These are phyloP conservation scores for Pachysandra terminalis DNA, from an alignment of 164 flowering plant genomes.

Conservation along the genomic window DNA sequence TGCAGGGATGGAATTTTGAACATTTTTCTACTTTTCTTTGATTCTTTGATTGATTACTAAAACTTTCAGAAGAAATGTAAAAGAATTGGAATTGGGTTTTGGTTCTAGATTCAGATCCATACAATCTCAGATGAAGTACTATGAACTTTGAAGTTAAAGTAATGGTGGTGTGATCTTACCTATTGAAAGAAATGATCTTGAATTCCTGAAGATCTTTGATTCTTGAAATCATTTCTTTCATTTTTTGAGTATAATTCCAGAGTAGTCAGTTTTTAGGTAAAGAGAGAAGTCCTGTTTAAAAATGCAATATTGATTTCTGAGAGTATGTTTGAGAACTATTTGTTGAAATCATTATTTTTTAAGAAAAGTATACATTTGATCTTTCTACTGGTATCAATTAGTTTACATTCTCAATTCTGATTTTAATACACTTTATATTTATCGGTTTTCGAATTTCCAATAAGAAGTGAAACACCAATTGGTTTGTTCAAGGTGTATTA, in stretches of 20 bases:
- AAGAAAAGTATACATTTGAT: no score
- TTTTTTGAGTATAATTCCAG: no score
- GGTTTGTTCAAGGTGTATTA: background rate
- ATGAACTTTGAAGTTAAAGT: constrained; percentile 11
- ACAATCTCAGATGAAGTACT: constrained; percentile 6
- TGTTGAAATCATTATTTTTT: no score
- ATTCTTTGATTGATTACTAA: background rate
- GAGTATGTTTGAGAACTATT: no score
- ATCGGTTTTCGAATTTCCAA: no score
- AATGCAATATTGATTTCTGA: background rate
- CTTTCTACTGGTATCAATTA: background rate
- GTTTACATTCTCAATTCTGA: background rate
- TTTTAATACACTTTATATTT: no score
- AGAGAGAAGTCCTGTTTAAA: no score
- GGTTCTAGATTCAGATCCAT: constrained; percentile 6
- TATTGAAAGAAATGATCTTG: background rate
- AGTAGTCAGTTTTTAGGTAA: no score
- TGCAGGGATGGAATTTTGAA: background rate
- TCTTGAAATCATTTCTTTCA: background rate
- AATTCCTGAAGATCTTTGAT: background rate
- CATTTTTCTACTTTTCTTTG: background rate
- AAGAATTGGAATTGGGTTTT: constrained; percentile 1
- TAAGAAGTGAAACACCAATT: no score
- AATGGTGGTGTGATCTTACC: constrained; percentile 2
- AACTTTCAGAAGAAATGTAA: background rate